phyloP scores from a whole-genome alignment of 1,284 basidiomycete species.

The Ceratobasidium sp. region DNA sequence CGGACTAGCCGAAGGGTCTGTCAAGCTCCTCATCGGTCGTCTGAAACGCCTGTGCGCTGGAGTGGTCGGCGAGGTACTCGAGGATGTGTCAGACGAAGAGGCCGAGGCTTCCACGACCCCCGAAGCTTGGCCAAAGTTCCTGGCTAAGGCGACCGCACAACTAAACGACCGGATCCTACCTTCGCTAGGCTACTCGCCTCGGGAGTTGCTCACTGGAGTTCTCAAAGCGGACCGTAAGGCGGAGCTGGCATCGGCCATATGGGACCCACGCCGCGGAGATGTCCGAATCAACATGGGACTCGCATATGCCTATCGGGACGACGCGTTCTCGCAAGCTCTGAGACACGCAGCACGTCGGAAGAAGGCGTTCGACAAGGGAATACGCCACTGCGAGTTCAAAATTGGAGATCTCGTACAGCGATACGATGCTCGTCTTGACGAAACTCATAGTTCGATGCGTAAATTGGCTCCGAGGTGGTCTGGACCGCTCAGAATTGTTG shows the following conservation, averaged over 20 bases:
- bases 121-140: constrained; percentile 41
- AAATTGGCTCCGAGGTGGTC: constrained; percentile 1
- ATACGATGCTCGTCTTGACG: neutral
- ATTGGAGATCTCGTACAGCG: neutral
- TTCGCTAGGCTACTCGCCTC: constrained; percentile 38
- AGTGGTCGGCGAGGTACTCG: no score
- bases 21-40: constrained; percentile 45
- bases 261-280: neutral
- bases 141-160: constrained; percentile 21
- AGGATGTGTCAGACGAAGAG: constrained; percentile 21
- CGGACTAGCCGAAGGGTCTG: constrained; percentile 50
- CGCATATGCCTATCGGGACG: neutral
- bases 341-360: neutral
- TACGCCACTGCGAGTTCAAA: neutral
- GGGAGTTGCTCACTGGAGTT: constrained; percentile 41
- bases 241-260: neutral
- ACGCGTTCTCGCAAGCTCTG: neutral
- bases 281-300: neutral
- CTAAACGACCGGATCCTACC: constrained; percentile 42
- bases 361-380: neutral
- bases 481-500: neutral
- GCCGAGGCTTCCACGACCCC: neutral
- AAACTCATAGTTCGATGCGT: neutral
- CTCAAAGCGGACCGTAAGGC: neutral
- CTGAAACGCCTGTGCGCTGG: constrained; percentile 50